Evolutionary conservation across 805 yeast species (phyloP), one percentile per base, ranked within the genome.

Genomic region (Metschnikowia lunata): DNA sequence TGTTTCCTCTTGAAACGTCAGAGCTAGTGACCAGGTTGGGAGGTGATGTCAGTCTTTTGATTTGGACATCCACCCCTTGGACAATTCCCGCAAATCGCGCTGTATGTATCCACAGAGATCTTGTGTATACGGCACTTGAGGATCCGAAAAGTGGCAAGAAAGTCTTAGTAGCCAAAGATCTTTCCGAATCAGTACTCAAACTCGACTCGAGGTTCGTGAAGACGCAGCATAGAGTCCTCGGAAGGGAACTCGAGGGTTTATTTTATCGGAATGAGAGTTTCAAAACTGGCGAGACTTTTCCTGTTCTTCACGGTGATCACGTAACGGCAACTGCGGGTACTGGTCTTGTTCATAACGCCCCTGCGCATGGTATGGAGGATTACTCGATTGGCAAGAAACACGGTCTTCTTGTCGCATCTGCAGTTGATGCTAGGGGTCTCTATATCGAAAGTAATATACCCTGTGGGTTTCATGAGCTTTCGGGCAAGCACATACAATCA

Each of bases 11-110:
- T 1, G 45, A 48, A 4, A 23, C 39, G 3, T 49, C 64, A 0
- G 53, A 54, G 0, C 49, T 57, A 1, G 57, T 71, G 1, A 42
- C 49, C 4, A 45, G 46, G 1, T 34, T 56, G 15, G 52, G 47
- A 43, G 36, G 45, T 2, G 45, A 54, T 13, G 47, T 62, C 14
- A 45, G 52, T n/a, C 46, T 63, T 2, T 56, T 86, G 48, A 88
- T 93, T 45, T 93, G 99, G 99, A 93, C 99, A 0, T 90, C 97
- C 1, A 93, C 99, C 1, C 97, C 99, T 0, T 93, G 99, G 99
- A 93, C 99, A 0, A 71, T 93, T 29, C 86, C 88, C 5, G 83
- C 96, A 0, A 93, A 93, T 59, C 74, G 76, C 49, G 97, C 97
- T 0, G 79, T 93, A 35, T 83, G 93, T 36, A 74, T 85, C 34